Evolutionary conservation across 2,329 filamentous ascomycete species (phyloP), one percentile per base, ranked within the genome.

Genomic region (Dryadomyces sulphureus): DNA sequence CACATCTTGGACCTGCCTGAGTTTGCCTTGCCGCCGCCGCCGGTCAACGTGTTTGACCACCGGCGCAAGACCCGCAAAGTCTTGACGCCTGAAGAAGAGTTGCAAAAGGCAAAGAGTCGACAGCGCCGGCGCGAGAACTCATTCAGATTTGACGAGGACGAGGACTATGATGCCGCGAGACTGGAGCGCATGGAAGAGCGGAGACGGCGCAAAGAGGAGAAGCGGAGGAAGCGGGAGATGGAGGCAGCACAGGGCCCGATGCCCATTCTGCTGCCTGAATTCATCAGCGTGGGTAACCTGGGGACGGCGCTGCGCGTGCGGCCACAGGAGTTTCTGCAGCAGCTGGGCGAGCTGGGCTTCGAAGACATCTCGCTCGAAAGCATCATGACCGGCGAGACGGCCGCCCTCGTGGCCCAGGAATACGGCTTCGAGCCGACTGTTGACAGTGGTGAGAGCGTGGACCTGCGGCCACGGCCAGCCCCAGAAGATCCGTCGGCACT

Each of bases 381-480:
- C 57, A 77, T 98, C 50, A 75, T 98, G 60, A 90, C 90, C 50
- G 80, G 87, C 11, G 90, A 96, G 60, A 92, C 86, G 41, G 90
- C 90, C 2, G 85, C 84, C 7, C 71, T 98, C 45, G 83, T 98
- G 54, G 88, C 88, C 4, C 79, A 86, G 62, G 90, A 98, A 59
- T 96, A 90, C 60, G 89, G 90, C 43, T 94, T 84, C 53, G 88
- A 96, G 49, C 85, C 90, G 1, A 79, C 82, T 2, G 75, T 92
- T 21, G 81, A 87, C 47, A 70, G 59, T 56, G 80, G 68, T 17
- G 77, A 81, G 41, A 60, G 66, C 1, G 68, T 78, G 39, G 90
- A 98, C 60, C 65, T 98, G 35, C 74, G 73, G 50, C 73, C 84
- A 21, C 75, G 80, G 11, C 81, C 87, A 1, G 66, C 72, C 22